Evolutionary conservation across 179 eudicot genomes (phyloP), one percentile per base, ranked within the genome.

Genomic region (Gypsophila paniculata): DNA sequence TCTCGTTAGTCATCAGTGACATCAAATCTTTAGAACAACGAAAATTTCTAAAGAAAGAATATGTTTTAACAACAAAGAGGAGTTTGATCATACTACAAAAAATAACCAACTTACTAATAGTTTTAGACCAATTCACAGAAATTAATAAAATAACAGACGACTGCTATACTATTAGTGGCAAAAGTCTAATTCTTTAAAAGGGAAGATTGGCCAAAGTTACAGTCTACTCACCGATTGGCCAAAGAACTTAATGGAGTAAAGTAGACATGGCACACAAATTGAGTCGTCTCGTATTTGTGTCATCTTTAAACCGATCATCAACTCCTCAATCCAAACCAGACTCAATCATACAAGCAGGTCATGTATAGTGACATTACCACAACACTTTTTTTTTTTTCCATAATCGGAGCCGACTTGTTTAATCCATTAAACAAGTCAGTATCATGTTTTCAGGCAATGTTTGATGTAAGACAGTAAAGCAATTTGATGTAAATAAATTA

Each of bases 121-220:
- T 13, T 61, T 21, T 22, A 12, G 59, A 68, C 39, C 8, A 49
- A 68, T 49, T 68, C 71, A 26, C 59, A 68, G 2, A 25, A 12
- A 65, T 62, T 34, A 62, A 17, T 22, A 62, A 65, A 65, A 38
- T 18, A 64, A 38, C 25, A 63, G 26, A 63, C 3, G 44, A 42
- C 32, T 65, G 18, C 14, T 65, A 19, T 38, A 65, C 68, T 65
- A 42, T 19, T 65, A 38, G 10, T 63, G 53, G 70, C 52, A 67
- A 46, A 67, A 22, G 58, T 48, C 70, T 2, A 6, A 11, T 21
- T 23, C n/a, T n/a, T n/a, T n/a, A 29, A 1, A 29, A 29, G 34
- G 34, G 34, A 63, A 63, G 67, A 36, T 63, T 63, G 67, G 48
- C 25, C 26, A 61, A 15, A 4, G 18, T 29, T 29, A 61, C 14